Conservation (phyloP, 371 early-diverging fungal species). For the Blakeslea trispora region DNA sequence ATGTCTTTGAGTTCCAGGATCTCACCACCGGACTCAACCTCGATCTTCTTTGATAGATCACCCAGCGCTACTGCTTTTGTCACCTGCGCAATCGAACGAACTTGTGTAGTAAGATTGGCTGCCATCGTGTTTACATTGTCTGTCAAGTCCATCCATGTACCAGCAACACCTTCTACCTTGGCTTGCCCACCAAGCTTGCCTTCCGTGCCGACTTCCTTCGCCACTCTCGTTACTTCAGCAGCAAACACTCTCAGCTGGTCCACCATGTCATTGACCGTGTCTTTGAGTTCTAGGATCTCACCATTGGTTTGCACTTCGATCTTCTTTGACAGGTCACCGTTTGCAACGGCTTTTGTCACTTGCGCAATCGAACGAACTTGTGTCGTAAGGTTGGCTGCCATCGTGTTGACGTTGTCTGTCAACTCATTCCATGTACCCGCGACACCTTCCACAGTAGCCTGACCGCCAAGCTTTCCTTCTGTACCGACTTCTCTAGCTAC, state of each 20-base stretch:
- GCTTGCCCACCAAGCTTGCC: constrained; percentile 57
- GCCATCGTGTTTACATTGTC: constrained; percentile 54
- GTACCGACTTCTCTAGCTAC: no score
- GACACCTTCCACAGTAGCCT: no score
- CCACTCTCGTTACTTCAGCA: constrained; percentile 52
- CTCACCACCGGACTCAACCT: constrained; percentile 37
- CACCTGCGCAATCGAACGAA: constrained; percentile 47
- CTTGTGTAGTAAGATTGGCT: constrained; percentile 56
- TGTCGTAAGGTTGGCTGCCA: constrained; percentile 58
- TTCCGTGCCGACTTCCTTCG: constrained; percentile 43
- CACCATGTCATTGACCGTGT: constrained; percentile 41
- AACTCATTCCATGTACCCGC: no score
- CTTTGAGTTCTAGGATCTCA: constrained; percentile 35
- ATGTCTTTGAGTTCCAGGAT: constrained; percentile 35
- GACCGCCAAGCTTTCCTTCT: no score
- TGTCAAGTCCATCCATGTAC: constrained; percentile 50
- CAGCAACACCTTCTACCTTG: constrained; percentile 41
- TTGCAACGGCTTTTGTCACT: constrained; percentile 35
- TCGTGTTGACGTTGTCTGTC: constrained; percentile 45
- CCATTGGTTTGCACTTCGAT: constrained; percentile 37
- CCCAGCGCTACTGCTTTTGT: constrained; percentile 35
- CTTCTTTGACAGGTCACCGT: constrained; percentile 36
- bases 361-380: constrained; percentile 55
- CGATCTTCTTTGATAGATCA: constrained; percentile 39
- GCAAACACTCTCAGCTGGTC: constrained; percentile 43